These are phyloP conservation scores for Plasmodium gaboni DNA, from an alignment of 169 alveolate species.

Conservation along the genomic window DNA sequence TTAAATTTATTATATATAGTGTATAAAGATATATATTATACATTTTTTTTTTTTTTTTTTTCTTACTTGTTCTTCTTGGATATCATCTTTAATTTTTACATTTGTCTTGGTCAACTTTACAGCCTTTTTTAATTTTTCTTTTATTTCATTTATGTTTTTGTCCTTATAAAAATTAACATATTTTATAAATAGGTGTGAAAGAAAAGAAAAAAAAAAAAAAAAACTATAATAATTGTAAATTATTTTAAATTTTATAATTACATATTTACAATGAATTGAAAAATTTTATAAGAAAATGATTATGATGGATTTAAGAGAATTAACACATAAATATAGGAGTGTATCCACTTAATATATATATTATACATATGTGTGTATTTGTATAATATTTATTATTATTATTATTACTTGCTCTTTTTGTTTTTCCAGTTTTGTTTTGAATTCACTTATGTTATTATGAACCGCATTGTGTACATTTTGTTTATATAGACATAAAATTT, in stretches of 20 bases:
- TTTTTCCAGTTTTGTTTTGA: conserved; percentile 28
- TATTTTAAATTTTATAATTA: no score
- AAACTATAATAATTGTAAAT: no score
- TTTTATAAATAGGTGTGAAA: background rate
- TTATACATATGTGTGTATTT: background rate
- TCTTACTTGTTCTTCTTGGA: conserved; percentile 1
- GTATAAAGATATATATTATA: background rate
- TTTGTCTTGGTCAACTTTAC: conserved; percentile 41
- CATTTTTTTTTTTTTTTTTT: background rate
- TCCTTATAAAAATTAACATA: conserved; percentile 27
- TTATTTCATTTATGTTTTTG: conserved; percentile 45
- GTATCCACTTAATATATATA: no score
- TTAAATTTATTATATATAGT: background rate
- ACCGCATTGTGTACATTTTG: conserved; percentile 50
- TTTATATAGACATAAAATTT: conserved; percentile 16
- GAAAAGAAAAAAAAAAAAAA: no score
- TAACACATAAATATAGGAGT: no score
- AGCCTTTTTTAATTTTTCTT: conserved; percentile 53
- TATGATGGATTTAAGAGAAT: no score
- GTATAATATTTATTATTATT: background rate
- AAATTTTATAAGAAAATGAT: no score
- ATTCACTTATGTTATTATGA: conserved; percentile 41
- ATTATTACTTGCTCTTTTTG: conserved; percentile 35
- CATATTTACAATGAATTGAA: no score
- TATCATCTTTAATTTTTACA: background rate